Evolutionary conservation across 768 basidiomycete genomes (phyloP).

Genomic region (Albatrellus ellisii): DNA sequence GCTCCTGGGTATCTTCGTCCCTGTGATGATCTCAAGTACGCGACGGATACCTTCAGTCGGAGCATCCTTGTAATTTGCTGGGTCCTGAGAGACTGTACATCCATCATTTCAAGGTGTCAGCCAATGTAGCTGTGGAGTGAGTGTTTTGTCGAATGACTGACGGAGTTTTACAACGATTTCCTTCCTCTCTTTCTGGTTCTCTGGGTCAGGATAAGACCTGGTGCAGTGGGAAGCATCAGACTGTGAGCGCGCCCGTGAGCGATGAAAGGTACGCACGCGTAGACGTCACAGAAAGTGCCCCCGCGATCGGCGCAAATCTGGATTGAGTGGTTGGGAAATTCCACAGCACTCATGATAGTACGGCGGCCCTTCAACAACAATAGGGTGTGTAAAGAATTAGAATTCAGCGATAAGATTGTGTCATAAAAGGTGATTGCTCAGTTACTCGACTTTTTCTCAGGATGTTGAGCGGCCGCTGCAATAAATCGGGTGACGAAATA

Average conservation of each 20-base stretch:
- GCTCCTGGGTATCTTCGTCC: conserved; percentile 54
- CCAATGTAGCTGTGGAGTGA: background rate
- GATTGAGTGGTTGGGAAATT: conserved; percentile 61
- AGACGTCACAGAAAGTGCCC: conserved; percentile 86
- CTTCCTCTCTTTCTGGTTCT: conserved; percentile 42
- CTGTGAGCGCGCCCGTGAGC: background rate
- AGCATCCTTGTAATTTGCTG: conserved; percentile 78
- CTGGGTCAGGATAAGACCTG: conserved; percentile 67
- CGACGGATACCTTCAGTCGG: conserved; percentile 90
- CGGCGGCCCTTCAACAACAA: too few species aligned
- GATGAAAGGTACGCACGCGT: conserved; percentile 39
- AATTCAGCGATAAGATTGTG: too few species aligned
- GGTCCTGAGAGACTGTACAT: conserved; percentile 72
- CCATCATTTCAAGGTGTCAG: background rate
- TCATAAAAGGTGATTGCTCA: too few species aligned
- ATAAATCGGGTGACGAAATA: too few species aligned
- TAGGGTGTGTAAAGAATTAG: too few species aligned
- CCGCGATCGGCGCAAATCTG: conserved; percentile 82
- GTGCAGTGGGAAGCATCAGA: background rate
- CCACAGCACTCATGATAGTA: background rate
- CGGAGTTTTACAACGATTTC: conserved; percentile 87
- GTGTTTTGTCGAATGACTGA: too few species aligned
- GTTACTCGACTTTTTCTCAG: too few species aligned
- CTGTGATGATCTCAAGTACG: conserved; percentile 67
- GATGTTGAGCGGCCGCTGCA: too few species aligned